phyloP scores from a whole-genome alignment of 2,329 filamentous ascomycete species.

The Diaporthe sp. region DNA sequence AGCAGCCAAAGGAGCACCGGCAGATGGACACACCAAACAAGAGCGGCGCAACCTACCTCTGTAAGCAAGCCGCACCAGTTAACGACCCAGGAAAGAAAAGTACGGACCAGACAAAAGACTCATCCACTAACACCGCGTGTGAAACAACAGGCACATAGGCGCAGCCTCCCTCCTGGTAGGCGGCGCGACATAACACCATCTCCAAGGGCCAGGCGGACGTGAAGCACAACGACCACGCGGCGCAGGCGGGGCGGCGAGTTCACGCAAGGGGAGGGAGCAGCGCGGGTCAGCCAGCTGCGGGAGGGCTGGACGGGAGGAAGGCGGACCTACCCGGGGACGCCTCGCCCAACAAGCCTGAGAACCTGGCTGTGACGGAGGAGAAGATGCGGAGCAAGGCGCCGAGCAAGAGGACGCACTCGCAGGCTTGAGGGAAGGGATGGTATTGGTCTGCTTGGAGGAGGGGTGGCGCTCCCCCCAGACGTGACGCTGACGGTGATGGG shows the following conservation, averaged over 20 bases:
- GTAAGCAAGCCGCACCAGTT: background rate
- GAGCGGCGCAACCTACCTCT: background rate
- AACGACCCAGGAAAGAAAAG: too few species aligned
- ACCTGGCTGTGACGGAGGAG: constrained; percentile 3
- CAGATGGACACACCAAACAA: background rate
- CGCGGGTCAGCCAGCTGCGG: background rate
- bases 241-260: constrained; percentile 6
- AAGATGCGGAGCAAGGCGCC: constrained; percentile 12
- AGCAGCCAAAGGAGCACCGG: background rate
- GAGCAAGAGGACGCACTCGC: background rate
- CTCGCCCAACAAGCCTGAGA: constrained; percentile 7
- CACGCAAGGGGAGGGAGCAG: background rate
- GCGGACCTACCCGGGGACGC: background rate
- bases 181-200: constrained; percentile 24
- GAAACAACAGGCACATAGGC: background rate
- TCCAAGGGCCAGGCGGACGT: background rate
- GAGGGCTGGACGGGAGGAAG: background rate
- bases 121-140: too few species aligned
- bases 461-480: too few species aligned
- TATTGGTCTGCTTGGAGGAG: background rate
- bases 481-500: background rate
- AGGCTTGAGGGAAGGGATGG: background rate
- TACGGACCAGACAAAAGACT: too few species aligned
- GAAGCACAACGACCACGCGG: constrained; percentile 32
- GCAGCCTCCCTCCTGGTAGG: constrained; percentile 4